These are phyloP conservation scores for Monosporascus cannonballus DNA, from an alignment of 2,329 filamentous ascomycete genomes.

Conservation along the genomic window DNA sequence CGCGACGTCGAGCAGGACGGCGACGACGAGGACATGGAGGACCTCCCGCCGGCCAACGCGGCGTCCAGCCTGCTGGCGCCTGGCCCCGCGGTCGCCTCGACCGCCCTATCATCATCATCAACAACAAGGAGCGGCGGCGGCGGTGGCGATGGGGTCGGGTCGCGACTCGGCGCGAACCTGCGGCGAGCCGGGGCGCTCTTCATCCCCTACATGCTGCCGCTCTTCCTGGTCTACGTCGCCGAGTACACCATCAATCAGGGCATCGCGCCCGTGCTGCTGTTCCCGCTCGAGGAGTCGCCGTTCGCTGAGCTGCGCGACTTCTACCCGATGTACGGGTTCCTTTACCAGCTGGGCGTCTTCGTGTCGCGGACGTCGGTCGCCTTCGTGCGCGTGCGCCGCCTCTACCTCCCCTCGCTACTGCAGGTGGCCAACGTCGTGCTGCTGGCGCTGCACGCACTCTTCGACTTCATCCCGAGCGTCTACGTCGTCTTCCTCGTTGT, in stretches of 20 bases:
- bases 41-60: constrained; percentile 32
- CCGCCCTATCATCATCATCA: constrained; percentile 28
- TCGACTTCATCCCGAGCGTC: constrained; percentile 76
- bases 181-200: constrained; percentile 64
- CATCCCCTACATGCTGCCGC: constrained; percentile 78
- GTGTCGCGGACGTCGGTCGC: constrained; percentile 87
- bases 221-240: constrained; percentile 87
- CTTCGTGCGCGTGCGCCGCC: constrained; percentile 71
- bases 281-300: constrained; percentile 69
- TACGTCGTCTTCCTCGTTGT: constrained; percentile 80
- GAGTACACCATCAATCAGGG: constrained; percentile 99
- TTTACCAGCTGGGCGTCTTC: constrained; percentile 95
- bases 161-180: constrained; percentile 45
- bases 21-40: constrained; percentile 26
- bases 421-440: constrained; percentile 73
- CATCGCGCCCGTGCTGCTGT: constrained; percentile 82
- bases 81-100: constrained; percentile 31
- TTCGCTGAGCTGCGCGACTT: constrained; percentile 80
- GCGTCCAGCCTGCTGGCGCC: constrained; percentile 45
- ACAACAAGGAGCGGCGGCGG: not conserved
- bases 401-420: constrained; percentile 78
- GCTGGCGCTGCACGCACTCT: constrained; percentile 69
- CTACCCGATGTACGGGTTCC: constrained; percentile 89
- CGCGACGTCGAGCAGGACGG: constrained; percentile 32
- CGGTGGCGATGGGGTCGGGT: constrained; percentile 22